A percentile compares a stretch with the other conserved stretches of the same genome.
These are phyloP conservation scores for Trypanosoma avium DNA, from an alignment of 208 protist genomes.

Conservation along the genomic window DNA sequence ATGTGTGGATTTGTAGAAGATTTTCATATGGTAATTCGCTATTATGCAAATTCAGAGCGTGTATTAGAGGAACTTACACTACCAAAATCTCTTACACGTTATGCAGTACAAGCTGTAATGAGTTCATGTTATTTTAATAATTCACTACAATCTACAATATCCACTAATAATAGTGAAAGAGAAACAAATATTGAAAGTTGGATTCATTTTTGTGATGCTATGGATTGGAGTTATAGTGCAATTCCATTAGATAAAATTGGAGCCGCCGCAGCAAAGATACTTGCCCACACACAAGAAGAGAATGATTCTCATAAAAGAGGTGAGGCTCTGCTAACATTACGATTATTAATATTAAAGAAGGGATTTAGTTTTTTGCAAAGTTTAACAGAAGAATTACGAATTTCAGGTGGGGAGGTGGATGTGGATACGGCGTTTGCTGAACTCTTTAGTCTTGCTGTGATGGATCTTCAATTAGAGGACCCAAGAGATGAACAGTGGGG, in stretches of 20 bases:
- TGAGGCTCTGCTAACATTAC: slow-evolving; percentile 58
- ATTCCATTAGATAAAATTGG: slow-evolving; percentile 48
- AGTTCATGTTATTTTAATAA: slow-evolving; percentile 31
- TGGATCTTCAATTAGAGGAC: slow-evolving; percentile 56
- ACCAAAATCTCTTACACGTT: slow-evolving; percentile 32
- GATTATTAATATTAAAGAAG: slow-evolving; percentile 52
- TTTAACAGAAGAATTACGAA: slow-evolving; percentile 36
- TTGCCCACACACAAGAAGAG: slow-evolving; percentile 22
- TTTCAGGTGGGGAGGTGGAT: slow-evolving; percentile 15
- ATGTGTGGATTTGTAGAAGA: slow-evolving; percentile 49
- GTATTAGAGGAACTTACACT: slow-evolving; percentile 26
- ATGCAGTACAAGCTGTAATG: slow-evolving; percentile 49
- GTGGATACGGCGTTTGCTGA: slow-evolving; percentile 60
- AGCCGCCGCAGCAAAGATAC: slow-evolving; percentile 26
- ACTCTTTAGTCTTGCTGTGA: slow-evolving; percentile 66
- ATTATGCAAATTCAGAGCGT: slow-evolving; percentile 29
- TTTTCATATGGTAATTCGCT: slow-evolving; percentile 24
- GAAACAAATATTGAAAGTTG: slow-evolving; percentile 25
- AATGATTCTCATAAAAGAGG: slow-evolving; percentile 21
- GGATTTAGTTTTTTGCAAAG: slow-evolving; percentile 59
- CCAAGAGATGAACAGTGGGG: slow-evolving; percentile 50
- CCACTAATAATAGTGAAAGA: background rate
- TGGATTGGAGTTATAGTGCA: slow-evolving; percentile 61
- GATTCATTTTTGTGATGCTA: slow-evolving; percentile 40
- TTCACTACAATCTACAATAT: background rate